Evolutionary conservation across 2,329 filamentous ascomycete genomes (phyloP).

Genomic region (Pseudogymnoascus sp.): DNA sequence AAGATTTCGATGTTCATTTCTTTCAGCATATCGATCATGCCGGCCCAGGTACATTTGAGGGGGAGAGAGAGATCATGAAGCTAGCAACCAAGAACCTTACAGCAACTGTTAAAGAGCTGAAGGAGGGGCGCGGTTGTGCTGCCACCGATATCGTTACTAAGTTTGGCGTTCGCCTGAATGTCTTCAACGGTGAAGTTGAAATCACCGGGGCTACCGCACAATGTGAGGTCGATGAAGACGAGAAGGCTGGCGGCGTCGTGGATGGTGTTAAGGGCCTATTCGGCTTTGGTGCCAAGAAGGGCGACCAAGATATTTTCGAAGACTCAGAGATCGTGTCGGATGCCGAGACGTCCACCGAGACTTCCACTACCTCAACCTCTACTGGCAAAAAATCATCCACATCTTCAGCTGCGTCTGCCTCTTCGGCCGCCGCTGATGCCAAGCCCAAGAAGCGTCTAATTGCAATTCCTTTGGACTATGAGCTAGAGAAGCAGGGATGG

Average conservation of each 20-base stretch:
- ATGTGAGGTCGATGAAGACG: slow-evolving; percentile 68
- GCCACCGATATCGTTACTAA: slow-evolving; percentile 72
- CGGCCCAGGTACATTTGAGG: slow-evolving; percentile 30
- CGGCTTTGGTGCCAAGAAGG: slow-evolving; percentile 86
- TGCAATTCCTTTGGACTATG: slow-evolving; percentile 27
- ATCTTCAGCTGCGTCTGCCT: slow-evolving; percentile 37
- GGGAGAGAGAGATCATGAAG: slow-evolving; percentile 54
- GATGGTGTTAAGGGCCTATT: slow-evolving; percentile 95
- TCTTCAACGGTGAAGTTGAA: slow-evolving; percentile 71
- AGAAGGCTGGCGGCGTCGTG: slow-evolving; percentile 72
- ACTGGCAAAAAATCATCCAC: slow-evolving; percentile 36
- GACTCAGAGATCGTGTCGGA: slow-evolving; percentile 38
- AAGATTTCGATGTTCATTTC: slow-evolving; percentile 74
- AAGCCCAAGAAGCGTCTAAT: slow-evolving; percentile 26
- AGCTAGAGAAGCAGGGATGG: slow-evolving; percentile 22
- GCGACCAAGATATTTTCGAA: slow-evolving; percentile 61
- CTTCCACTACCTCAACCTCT: slow-evolving; percentile 27
- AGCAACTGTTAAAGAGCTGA: slow-evolving; percentile 67
- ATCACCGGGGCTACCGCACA: slow-evolving; percentile 69
- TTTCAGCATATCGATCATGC: slow-evolving; percentile 60
- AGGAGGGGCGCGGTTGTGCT: slow-evolving; percentile 65
- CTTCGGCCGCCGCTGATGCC: slow-evolving; percentile 23
- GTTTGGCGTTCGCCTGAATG: slow-evolving; percentile 64
- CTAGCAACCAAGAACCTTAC: slow-evolving; percentile 82
- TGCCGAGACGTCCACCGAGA: slow-evolving; percentile 32